Base-by-base conservation (phyloP, 495 filamentous ascomycete species). In the Halenospora varia region DNA sequence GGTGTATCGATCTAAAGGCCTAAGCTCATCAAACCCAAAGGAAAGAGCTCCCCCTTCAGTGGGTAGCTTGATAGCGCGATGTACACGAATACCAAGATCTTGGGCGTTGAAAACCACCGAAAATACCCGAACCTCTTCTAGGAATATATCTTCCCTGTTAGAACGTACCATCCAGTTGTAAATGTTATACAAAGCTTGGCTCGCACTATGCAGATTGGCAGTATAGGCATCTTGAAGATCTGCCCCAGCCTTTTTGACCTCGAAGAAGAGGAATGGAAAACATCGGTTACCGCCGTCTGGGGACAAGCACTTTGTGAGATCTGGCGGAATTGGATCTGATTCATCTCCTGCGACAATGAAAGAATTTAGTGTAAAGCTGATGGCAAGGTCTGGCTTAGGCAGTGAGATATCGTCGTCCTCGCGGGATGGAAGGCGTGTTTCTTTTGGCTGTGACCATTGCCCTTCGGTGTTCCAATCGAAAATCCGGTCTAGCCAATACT, bases 1-100 rank as follows among this genome's bases (percentile, higher is more conserved):
- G 47, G 22, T 49, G 22, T 49, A 49, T 49, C 47, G 47, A 49
- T n/a, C 47, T 20, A 49, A 49, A 49, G 47, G 47, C 22, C 47
- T 49, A 49, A 49, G 24, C 22, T 49, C 47, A 25, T 49, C 47
- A 49, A 49, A 49, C 47, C 24, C 11, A 49, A 49, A 49, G 47
- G 11, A 22, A 20, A 49, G 11, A 49, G 22, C 47, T 49, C 47
- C 47, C 24, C 47, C 22, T 49, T 20, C 47, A 22, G 47, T 49
- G 10, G 47, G 11, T 22, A 49, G 47, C 17, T 49, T 49, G 11
- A 49, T 9, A 49, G 47, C 47, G 24, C 47, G 47, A 24, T 49
- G 22, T 49, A 49, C 47, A 24, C 47, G 47, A 49, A 49, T 24
- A 49, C 47, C 47, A 49, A 25, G 41, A 25, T 54, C 41, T 10